phyloP scores from a whole-genome alignment of 2,329 filamentous ascomycete species.

The Fusarium napiforme region DNA sequence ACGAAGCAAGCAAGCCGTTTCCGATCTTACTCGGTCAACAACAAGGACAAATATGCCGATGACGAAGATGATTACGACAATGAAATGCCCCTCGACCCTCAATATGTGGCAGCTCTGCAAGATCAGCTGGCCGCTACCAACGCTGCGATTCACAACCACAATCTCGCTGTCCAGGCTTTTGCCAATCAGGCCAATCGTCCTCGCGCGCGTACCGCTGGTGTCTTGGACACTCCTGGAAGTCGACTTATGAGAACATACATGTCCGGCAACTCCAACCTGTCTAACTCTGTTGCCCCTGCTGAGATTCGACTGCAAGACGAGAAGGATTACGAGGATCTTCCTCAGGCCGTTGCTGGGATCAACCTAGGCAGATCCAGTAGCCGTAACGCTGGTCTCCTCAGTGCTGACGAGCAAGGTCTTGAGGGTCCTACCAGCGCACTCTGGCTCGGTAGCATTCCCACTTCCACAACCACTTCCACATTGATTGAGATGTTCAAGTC shows the following conservation, averaged over 20 bases:
- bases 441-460: conserved; percentile 97
- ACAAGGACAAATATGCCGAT: conserved; percentile 95
- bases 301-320: conserved; percentile 81
- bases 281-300: conserved; percentile 78
- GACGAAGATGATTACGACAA: conserved; percentile 81
- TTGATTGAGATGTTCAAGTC: conserved; percentile 93
- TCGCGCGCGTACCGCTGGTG: conserved; percentile 89
- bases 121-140: conserved; percentile 73
- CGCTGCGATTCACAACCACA: conserved; percentile 86
- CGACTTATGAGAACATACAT: conserved; percentile 77
- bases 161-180: conserved; percentile 91
- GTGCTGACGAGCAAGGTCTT: conserved; percentile 79
- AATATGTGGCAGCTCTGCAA: conserved; percentile 70
- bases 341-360: conserved; percentile 85
- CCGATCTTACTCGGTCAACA: conserved; percentile 97
- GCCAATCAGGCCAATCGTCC: conserved; percentile 86
- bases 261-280: conserved; percentile 74
- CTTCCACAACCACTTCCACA: conserved; percentile 95
- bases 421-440: conserved; percentile 92
- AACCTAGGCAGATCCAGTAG: conserved; percentile 75
- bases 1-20: conserved; percentile 86
- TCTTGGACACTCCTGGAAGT: conserved; percentile 81
- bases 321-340: conserved; percentile 81
- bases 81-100: conserved; percentile 63
- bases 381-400: conserved; percentile 73